Evolutionary conservation across 2,329 filamentous ascomycete species (phyloP).

Genomic region (Colletotrichum destructivum): DNA sequence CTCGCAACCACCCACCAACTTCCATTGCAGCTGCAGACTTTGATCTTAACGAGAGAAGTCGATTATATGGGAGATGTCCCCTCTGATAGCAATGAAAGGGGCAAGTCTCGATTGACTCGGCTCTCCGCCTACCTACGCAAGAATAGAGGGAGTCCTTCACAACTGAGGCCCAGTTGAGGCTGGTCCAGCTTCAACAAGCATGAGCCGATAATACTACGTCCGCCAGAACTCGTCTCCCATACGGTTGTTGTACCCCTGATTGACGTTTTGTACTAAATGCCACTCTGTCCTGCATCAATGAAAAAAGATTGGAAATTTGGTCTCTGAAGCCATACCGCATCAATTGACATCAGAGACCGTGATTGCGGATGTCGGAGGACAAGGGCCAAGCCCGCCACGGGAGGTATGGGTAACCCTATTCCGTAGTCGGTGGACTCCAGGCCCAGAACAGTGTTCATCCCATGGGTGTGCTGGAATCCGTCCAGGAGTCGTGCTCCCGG

Average conservation of each 20-base stretch:
- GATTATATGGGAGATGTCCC: too few species aligned
- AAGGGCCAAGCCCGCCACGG: conserved; percentile 11
- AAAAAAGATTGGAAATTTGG: neutral
- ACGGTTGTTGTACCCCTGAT: neutral
- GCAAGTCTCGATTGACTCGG: neutral
- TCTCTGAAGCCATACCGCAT: neutral
- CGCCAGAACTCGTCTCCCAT: neutral
- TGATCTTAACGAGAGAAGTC: too few species aligned
- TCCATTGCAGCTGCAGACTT: too few species aligned
- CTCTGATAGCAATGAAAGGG: neutral
- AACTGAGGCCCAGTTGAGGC: neutral
- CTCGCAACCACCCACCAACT: too few species aligned
- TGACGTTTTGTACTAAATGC: neutral
- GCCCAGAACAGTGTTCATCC: conserved; percentile 30
- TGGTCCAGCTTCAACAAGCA: neutral
- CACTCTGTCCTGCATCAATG: neutral
- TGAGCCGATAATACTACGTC: neutral
- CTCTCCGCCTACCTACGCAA: neutral
- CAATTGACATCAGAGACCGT: conserved; percentile 4
- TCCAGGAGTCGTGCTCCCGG: conserved; percentile 27
- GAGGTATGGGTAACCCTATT: conserved; percentile 34
- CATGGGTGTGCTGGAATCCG: conserved; percentile 26
- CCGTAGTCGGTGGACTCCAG: neutral
- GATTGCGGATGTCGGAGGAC: conserved; percentile 26
- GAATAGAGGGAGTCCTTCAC: neutral